Evolutionary conservation across 805 yeast genomes (phyloP).

Genomic region (Saccharomycopsis sp.): DNA sequence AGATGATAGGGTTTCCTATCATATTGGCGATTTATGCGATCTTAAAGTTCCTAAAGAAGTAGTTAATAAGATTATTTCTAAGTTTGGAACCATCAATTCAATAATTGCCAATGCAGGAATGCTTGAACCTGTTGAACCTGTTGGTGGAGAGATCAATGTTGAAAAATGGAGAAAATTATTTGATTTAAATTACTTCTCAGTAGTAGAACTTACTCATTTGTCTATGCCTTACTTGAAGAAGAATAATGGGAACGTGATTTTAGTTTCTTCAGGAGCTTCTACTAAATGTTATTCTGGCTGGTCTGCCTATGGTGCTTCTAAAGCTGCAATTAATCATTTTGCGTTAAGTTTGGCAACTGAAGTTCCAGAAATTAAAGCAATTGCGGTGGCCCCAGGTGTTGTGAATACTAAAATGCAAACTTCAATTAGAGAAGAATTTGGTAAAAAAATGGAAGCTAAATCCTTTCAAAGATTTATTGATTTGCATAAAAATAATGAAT

Average conservation of each 20-base stretch:
- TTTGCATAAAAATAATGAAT: slow-evolving; percentile 43
- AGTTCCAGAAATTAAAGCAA: slow-evolving; percentile 43
- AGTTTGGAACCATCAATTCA: slow-evolving; percentile 51
- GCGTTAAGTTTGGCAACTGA: slow-evolving; percentile 59
- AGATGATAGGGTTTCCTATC: slow-evolving; percentile 35
- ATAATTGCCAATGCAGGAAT: slow-evolving; percentile 76
- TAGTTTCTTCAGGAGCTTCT: slow-evolving; percentile 87
- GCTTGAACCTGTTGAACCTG: slow-evolving; percentile 59
- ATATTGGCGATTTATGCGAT: slow-evolving; percentile 54
- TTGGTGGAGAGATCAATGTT: slow-evolving; percentile 50
- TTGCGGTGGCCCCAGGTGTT: slow-evolving; percentile 89
- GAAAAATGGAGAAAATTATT: slow-evolving; percentile 52
- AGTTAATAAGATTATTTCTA: slow-evolving; percentile 33
- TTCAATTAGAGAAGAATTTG: slow-evolving; percentile 53
- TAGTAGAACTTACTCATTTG: slow-evolving; percentile 44
- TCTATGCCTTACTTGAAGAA: slow-evolving; percentile 48
- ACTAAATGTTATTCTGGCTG: slow-evolving; percentile 56
- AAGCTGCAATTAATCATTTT: slow-evolving; percentile 82
- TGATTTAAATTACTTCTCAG: slow-evolving; percentile 71
- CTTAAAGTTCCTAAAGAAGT: slow-evolving; percentile 27
- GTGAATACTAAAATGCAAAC: slow-evolving; percentile 87
- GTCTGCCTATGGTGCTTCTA: slow-evolving; percentile 88
- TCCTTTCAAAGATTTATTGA: slow-evolving; percentile 53
- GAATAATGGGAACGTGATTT: slow-evolving; percentile 53
- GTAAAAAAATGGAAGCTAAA: slow-evolving; percentile 48